These are phyloP conservation scores for Fagopyrum esculentum DNA, from an alignment of 148 eudicot genomes.

Conservation along the genomic window DNA sequence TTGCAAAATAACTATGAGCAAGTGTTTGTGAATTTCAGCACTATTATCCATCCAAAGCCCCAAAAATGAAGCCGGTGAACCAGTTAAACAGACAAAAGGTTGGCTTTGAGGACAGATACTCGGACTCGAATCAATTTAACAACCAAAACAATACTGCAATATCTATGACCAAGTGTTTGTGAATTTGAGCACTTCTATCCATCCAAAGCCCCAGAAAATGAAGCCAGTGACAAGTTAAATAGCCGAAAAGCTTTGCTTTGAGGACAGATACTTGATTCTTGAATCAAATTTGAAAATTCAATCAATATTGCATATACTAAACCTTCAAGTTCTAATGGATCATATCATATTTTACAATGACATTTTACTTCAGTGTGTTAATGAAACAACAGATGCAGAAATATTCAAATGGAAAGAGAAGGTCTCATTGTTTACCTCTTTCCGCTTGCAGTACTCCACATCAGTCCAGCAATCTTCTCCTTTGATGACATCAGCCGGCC, in stretches of 20 bases:
- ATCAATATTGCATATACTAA: neutral
- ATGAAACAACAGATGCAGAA: no score
- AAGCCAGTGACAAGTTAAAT: neutral
- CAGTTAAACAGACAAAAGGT: neutral
- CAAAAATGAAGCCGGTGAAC: neutral
- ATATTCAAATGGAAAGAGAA: no score
- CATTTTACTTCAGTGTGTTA: no score
- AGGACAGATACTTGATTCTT: neutral
- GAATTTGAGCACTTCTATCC: no score
- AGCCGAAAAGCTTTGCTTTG: neutral
- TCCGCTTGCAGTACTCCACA: slow-evolving; percentile 56
- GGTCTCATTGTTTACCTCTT: slow-evolving; percentile 28
- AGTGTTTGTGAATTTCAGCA: no score
- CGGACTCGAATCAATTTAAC: no score
- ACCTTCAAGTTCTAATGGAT: neutral
- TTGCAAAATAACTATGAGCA: no score
- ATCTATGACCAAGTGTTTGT: no score
- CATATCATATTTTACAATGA: neutral
- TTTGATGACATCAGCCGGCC: slow-evolving; percentile 64
- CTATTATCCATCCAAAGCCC: no score
- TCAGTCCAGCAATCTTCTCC: slow-evolving; percentile 88
- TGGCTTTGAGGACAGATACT: neutral
- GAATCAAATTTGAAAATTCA: no score
- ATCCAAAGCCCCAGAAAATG: neutral
- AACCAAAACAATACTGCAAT: no score